A percentile compares a stretch with the other conserved stretches of the same genome.
phyloP scores from a whole-genome alignment of 2,329 filamentous ascomycete species.

The Venturia pyrina region DNA sequence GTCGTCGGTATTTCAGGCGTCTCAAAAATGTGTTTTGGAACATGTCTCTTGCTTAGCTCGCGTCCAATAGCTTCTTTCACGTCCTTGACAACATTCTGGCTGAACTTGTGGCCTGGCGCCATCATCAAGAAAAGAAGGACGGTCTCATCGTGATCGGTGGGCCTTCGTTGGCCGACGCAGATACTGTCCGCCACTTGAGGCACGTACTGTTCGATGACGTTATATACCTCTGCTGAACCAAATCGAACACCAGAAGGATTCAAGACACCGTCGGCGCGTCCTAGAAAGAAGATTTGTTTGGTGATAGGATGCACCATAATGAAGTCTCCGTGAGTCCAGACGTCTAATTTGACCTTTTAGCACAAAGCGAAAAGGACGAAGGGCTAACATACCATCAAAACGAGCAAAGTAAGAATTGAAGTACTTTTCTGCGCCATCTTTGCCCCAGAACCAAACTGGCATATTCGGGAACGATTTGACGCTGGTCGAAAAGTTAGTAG shows the following conservation, averaged over 20 bases:
- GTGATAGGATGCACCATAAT: conserved; percentile 60
- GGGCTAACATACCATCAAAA: conserved; percentile 24
- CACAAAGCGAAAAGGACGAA: background rate
- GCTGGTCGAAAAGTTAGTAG: conserved; percentile 12
- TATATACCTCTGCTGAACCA: conserved; percentile 71
- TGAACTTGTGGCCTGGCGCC: conserved; percentile 48
- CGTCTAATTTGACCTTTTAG: conserved; percentile 27
- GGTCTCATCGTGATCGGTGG: conserved; percentile 46
- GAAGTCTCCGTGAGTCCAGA: conserved; percentile 81
- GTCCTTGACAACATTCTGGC: conserved; percentile 41
- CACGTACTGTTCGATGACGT: conserved; percentile 59
- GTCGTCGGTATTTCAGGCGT: conserved; percentile 77
- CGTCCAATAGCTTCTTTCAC: conserved; percentile 56
- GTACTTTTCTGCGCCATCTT: conserved; percentile 31
- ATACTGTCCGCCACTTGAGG: conserved; percentile 59
- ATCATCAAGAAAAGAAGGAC: conserved; percentile 52
- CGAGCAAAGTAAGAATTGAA: conserved; percentile 37
- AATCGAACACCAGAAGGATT: conserved; percentile 74
- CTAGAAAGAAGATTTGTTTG: conserved; percentile 54
- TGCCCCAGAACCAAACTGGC: conserved; percentile 44
- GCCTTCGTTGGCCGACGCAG: conserved; percentile 67
- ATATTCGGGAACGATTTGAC: conserved; percentile 65
- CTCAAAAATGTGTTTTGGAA: conserved; percentile 70
- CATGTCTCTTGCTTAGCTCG: conserved; percentile 62
- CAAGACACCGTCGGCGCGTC: conserved; percentile 65